phyloP scores from a whole-genome alignment of 2,329 filamentous ascomycete species.

The Arthroderma uncinatum region DNA sequence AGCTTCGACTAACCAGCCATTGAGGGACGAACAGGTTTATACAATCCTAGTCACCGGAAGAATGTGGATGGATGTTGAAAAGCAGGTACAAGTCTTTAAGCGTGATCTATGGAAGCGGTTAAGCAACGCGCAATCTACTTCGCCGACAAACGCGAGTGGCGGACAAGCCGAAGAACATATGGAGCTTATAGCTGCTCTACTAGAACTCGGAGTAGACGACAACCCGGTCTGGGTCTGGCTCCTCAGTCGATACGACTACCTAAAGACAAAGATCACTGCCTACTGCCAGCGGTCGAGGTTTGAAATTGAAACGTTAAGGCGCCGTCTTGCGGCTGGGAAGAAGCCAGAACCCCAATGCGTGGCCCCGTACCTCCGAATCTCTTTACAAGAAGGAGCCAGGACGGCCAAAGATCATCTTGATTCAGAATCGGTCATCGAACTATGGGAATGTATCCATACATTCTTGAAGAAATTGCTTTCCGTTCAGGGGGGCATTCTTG shows the following conservation, averaged over 20 bases:
- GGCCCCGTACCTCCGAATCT: constrained; percentile 63
- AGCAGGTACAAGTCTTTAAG: constrained; percentile 79
- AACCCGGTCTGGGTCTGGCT: constrained; percentile 98
- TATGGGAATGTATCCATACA: constrained; percentile 79
- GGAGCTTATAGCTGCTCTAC: constrained; percentile 74
- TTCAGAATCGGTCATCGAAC: constrained; percentile 65
- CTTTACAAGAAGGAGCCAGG: constrained; percentile 56
- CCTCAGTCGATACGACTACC: constrained; percentile 72
- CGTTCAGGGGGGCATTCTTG: constrained; percentile 62
- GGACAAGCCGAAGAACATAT: constrained; percentile 68
- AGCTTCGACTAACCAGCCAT: constrained; percentile 39
- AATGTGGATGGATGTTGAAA: constrained; percentile 90
- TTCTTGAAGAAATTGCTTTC: constrained; percentile 68
- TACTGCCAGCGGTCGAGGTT: constrained; percentile 78
- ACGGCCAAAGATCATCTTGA: constrained; percentile 59
- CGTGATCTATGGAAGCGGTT: constrained; percentile 78
- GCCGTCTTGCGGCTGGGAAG: constrained; percentile 63
- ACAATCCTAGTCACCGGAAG: constrained; percentile 77
- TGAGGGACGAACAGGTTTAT: constrained; percentile 70
- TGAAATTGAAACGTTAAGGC: constrained; percentile 81
- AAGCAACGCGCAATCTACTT: constrained; percentile 52
- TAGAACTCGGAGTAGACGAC: constrained; percentile 91
- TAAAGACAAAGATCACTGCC: constrained; percentile 72
- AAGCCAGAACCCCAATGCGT: constrained; percentile 58
- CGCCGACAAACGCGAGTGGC: constrained; percentile 40